phyloP scores from a whole-genome alignment of 2,329 filamentous ascomycete species.

The Monilinia fructigena region DNA sequence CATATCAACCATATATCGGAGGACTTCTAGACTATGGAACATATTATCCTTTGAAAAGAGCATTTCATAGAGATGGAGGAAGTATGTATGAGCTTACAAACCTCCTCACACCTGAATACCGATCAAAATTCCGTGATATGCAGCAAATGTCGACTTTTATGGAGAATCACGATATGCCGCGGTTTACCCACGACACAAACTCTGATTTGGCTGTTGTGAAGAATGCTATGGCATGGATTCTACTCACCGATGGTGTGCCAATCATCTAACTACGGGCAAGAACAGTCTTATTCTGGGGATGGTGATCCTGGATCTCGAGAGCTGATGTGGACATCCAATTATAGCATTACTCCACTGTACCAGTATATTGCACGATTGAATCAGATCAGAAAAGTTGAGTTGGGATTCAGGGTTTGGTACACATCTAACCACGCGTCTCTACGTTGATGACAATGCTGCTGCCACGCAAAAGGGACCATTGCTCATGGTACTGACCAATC shows the following conservation, averaged over 20 bases:
- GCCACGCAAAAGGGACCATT: constrained; percentile 27
- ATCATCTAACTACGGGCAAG: constrained; percentile 54
- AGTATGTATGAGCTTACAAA: constrained; percentile 39
- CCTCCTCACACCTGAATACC: constrained; percentile 39
- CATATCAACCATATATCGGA: constrained; percentile 52
- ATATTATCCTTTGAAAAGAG: constrained; percentile 37
- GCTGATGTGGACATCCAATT: constrained; percentile 45
- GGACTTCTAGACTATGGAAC: constrained; percentile 59
- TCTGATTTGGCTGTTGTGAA: constrained; percentile 39
- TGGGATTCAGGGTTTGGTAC: constrained; percentile 27
- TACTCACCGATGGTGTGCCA: constrained; percentile 51
- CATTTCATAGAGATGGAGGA: constrained; percentile 21
- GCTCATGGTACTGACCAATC: constrained; percentile 27
- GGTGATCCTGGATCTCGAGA: constrained; percentile 45
- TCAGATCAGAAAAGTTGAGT: constrained; percentile 24
- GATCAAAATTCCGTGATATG: constrained; percentile 45
- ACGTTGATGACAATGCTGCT: constrained; percentile 19
- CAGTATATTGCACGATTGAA: constrained; percentile 26
- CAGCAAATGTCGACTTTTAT: constrained; percentile 44
- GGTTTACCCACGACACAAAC: constrained; percentile 41
- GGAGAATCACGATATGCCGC: constrained; percentile 46
- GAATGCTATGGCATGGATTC: constrained; percentile 49
- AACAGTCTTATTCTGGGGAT: constrained; percentile 48
- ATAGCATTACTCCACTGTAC: constrained; percentile 38
- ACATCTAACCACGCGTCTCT: constrained; percentile 23